These are phyloP conservation scores for Lepidium didymum DNA, from an alignment of 345 rosid genomes.

Conservation along the genomic window DNA sequence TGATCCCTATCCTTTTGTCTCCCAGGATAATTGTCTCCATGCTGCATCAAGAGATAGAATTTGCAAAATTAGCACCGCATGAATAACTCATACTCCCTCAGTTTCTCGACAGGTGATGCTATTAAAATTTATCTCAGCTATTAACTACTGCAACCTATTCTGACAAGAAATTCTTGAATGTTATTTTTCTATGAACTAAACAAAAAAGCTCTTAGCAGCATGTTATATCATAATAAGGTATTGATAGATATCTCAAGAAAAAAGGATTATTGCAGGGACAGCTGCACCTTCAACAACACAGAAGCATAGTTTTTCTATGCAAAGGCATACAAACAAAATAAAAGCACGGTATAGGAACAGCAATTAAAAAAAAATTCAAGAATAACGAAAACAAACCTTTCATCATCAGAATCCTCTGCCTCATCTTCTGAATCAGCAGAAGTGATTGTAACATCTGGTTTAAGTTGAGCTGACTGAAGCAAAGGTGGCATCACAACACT, in stretches of 20 bases:
- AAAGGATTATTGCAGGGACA: not conserved
- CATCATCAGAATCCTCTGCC: constrained; percentile 89
- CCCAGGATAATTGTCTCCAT: constrained; percentile 99
- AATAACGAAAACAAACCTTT: constrained; percentile 63
- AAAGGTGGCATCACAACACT: constrained; percentile 97
- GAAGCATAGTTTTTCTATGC: not conserved
- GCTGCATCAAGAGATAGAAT: constrained; percentile 40
- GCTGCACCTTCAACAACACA: not conserved
- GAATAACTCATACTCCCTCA: not conserved
- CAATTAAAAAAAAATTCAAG: not conserved
- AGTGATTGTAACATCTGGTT: constrained; percentile 98
- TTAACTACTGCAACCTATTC: not conserved
- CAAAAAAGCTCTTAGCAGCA: not conserved
- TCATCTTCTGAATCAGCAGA: constrained; percentile 97
- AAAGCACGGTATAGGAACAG: not conserved
- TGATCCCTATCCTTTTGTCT: constrained; percentile 97
- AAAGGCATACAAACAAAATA: not conserved
- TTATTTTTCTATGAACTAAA: not conserved
- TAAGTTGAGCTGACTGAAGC: constrained; percentile 95
- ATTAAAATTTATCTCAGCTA: not conserved
- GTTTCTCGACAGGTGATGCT: not conserved
- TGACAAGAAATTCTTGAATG: not conserved
- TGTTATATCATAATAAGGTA: not conserved
- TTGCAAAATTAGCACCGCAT: not conserved
- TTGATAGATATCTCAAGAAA: not conserved